These are phyloP conservation scores for Coemansia sp. DNA, from an alignment of 192 early-diverging fungal genomes.

Conservation along the genomic window DNA sequence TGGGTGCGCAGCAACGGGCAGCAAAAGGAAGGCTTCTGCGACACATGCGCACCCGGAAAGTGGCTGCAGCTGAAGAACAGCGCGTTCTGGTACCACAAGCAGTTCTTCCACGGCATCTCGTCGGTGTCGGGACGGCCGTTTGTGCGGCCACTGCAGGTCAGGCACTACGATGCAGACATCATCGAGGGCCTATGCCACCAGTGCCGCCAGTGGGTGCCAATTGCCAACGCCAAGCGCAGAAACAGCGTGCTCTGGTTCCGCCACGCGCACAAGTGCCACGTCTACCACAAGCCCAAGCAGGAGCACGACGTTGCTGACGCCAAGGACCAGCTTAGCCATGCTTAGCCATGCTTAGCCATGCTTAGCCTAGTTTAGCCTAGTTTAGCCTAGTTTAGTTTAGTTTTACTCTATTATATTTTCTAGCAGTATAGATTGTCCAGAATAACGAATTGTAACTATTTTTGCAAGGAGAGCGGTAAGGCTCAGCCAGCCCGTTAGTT, in stretches of 20 bases:
- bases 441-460: no score
- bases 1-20: constrained; percentile 79
- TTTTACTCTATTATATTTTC: no score
- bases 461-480: no score
- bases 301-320: constrained; percentile 4
- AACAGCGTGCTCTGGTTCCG: constrained; percentile 82
- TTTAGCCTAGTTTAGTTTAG: no score
- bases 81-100: constrained; percentile 90
- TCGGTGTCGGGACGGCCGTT: constrained; percentile 79
- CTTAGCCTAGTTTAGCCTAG: no score
- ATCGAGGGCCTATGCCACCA: constrained; percentile 83
- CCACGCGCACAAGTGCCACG: constrained; percentile 85
- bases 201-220: constrained; percentile 79
- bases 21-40: constrained; percentile 81
- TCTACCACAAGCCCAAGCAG: constrained; percentile 73
- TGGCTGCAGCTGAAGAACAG: constrained; percentile 89
- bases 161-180: constrained; percentile 66
- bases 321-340: not conserved
- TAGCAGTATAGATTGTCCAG: no score
- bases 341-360: no score
- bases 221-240: constrained; percentile 73
- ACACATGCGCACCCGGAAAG: constrained; percentile 76
- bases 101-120: constrained; percentile 85
- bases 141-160: constrained; percentile 68
- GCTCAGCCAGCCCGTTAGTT: not conserved